Conservation (phyloP, 1,284 basidiomycete genomes). For the Tausonia pullulans region DNA sequence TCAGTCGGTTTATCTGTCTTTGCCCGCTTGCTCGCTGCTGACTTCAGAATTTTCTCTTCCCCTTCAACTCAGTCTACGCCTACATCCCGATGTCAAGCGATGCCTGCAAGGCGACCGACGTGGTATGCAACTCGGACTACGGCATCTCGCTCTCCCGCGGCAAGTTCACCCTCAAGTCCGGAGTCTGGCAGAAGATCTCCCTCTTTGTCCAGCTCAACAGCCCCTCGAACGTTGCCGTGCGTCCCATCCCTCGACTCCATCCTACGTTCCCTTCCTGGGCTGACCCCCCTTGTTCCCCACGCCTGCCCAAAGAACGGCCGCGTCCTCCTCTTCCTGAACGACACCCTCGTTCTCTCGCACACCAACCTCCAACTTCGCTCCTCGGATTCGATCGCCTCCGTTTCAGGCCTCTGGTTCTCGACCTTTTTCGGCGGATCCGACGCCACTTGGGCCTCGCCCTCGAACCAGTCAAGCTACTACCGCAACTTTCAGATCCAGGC, state of each 20-base stretch:
- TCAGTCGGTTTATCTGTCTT: conserved; percentile 7
- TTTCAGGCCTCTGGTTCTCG: conserved; percentile 31
- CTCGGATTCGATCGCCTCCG: conserved; percentile 22
- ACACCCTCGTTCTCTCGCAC: conserved; percentile 23
- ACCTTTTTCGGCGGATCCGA: conserved; percentile 37
- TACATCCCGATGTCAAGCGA: conserved; percentile 31
- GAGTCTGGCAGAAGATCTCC: conserved; percentile 28
- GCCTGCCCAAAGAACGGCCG: background rate
- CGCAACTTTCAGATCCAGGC: conserved; percentile 27
- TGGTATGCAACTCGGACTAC: conserved; percentile 34
- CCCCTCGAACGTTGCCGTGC: conserved; percentile 21
- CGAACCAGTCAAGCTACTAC: conserved; percentile 33
- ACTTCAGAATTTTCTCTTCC: background rate
- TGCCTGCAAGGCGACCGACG: conserved; percentile 26
- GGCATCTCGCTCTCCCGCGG: conserved; percentile 34
- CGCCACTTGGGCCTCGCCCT: conserved; percentile 26
- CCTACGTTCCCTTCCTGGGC: conserved; percentile 10
- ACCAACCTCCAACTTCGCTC: conserved; percentile 30
- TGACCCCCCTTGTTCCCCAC: background rate
- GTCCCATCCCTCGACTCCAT: conserved; percentile 24
- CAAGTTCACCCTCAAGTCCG: conserved; percentile 28
- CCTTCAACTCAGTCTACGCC: conserved; percentile 29
- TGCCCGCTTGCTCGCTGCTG: background rate
- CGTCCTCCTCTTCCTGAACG: conserved; percentile 8
- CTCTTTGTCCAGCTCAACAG: conserved; percentile 33